Conservation (phyloP, 768 basidiomycete species). For the Lepiota venenata region DNA sequence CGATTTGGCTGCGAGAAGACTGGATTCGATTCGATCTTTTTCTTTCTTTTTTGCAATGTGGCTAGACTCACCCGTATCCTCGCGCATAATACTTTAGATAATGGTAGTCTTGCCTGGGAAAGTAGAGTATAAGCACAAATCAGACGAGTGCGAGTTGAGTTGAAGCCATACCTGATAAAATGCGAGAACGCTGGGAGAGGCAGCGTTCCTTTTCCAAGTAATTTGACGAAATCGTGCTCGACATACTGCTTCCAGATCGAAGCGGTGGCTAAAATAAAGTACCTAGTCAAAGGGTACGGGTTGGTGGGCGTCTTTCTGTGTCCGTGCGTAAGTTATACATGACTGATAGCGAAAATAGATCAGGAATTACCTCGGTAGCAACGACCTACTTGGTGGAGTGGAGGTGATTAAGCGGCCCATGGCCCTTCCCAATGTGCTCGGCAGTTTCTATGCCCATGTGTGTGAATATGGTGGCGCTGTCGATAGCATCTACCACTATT, state of each 20-base stretch:
- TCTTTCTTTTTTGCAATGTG: not conserved
- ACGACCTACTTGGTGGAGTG: constrained; percentile 48
- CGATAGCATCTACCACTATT: constrained; percentile 46
- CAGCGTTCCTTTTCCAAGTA: constrained; percentile 72
- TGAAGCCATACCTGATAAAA: constrained; percentile 69
- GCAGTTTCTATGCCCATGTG: constrained; percentile 73
- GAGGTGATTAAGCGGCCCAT: constrained; percentile 87
- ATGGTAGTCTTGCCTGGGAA: constrained; percentile 70
- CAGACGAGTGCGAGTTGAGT: not conserved
- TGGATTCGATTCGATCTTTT: constrained; percentile 20
- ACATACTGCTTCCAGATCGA: constrained; percentile 71
- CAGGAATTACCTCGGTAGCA: constrained; percentile 44
- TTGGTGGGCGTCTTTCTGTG: constrained; percentile 53
- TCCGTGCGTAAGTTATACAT: not conserved
- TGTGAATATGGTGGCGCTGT: constrained; percentile 65
- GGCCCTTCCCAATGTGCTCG: constrained; percentile 62
- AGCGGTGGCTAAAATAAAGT: constrained; percentile 57
- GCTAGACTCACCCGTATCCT: constrained; percentile 57
- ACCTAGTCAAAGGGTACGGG: constrained; percentile 65
- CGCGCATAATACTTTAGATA: constrained; percentile 84
- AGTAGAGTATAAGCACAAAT: not conserved
- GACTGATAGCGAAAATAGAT: not conserved
- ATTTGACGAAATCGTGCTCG: constrained; percentile 79
- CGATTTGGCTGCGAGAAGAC: constrained; percentile 79
- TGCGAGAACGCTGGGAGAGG: constrained; percentile 66